A percentile compares a stretch with the other conserved stretches of the same genome.
phyloP scores from a whole-genome alignment of 2,329 filamentous ascomycete genomes.

The Aspergillus costaricaensis region DNA sequence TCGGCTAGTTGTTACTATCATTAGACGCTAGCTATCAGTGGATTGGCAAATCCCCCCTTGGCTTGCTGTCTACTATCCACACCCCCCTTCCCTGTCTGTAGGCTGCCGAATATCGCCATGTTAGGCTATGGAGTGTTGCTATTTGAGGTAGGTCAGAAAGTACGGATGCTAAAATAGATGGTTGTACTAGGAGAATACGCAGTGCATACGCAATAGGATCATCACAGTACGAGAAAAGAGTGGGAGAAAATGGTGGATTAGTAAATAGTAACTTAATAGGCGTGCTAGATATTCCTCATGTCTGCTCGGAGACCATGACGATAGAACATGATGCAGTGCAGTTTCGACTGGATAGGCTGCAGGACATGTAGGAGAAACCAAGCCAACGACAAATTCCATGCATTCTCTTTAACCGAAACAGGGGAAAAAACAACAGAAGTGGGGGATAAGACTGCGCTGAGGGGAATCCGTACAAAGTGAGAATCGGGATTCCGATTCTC shows the following conservation, averaged over 20 bases:
- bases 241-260: background rate
- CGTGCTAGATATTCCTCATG: background rate
- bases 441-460: slow-evolving; percentile 26
- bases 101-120: background rate
- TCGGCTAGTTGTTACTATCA: slow-evolving; percentile 5
- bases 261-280: background rate
- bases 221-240: background rate
- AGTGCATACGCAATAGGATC: background rate
- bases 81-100: background rate
- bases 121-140: background rate
- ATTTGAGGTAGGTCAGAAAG: background rate
- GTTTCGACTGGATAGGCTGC: background rate
- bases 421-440: slow-evolving; percentile 22
- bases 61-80: background rate
- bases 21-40: background rate
- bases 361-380: slow-evolving; percentile 4
- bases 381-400: slow-evolving; percentile 30
- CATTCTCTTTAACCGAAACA: slow-evolving; percentile 37
- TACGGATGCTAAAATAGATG: background rate
- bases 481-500: slow-evolving; percentile 23
- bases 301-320: background rate
- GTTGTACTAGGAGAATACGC: background rate
- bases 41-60: background rate
- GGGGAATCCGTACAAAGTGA: slow-evolving; percentile 22
- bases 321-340: background rate